phyloP scores from a whole-genome alignment of 805 yeast genomes.

The Candida vartiovaarae region DNA sequence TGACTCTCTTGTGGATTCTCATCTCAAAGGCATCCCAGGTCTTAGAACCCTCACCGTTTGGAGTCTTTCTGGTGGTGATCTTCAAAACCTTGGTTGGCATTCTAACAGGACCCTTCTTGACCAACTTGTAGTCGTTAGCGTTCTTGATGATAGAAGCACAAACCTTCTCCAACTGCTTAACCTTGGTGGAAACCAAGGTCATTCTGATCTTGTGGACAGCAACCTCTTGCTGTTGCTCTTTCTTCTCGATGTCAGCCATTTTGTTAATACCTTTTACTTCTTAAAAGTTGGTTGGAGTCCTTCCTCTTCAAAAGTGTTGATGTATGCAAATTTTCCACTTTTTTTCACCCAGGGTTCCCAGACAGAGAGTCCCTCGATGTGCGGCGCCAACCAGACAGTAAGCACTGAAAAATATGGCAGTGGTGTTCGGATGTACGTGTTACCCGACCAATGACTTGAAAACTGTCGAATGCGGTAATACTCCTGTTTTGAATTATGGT shows the following conservation, averaged over 20 bases:
- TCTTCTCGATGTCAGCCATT: slow-evolving; percentile 83
- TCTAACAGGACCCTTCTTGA: slow-evolving; percentile 99
- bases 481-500: too few species aligned
- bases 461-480: too few species aligned
- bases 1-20: slow-evolving; percentile 99
- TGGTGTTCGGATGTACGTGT: slow-evolving; percentile 18
- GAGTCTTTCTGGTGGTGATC: slow-evolving; percentile 99
- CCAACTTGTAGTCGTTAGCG: slow-evolving; percentile 75
- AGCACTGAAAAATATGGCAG: slow-evolving; percentile 7
- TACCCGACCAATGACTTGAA: background rate
- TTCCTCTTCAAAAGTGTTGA: slow-evolving; percentile 1
- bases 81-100: slow-evolving; percentile 98
- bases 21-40: slow-evolving; percentile 99
- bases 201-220: slow-evolving; percentile 96
- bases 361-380: background rate
- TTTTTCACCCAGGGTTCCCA: background rate
- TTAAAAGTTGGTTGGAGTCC: slow-evolving; percentile 20
- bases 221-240: slow-evolving; percentile 76
- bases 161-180: slow-evolving; percentile 95
- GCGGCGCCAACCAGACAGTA: background rate
- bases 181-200: slow-evolving; percentile 98
- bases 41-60: slow-evolving; percentile 99
- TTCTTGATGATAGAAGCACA: slow-evolving; percentile 83
- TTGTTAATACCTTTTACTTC: slow-evolving; percentile 37
- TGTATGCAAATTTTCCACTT: slow-evolving; percentile 8